Evolutionary conservation across 306 rosid species (phyloP).

Genomic region (Psophocarpus tetragonolobus): DNA sequence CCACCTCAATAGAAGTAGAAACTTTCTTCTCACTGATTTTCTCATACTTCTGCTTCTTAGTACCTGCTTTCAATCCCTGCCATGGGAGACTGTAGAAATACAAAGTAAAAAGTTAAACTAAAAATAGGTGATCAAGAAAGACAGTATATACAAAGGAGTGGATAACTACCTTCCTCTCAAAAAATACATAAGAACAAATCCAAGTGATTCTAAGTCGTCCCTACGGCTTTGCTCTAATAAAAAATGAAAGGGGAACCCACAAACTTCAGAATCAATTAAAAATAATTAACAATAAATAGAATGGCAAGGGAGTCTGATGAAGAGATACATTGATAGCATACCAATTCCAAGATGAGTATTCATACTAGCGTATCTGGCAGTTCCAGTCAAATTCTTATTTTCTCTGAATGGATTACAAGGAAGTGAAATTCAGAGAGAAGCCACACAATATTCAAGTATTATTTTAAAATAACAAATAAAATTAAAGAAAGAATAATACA

Average conservation of each 20-base stretch:
- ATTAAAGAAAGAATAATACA: slow-evolving; percentile 5
- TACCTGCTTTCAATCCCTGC: slow-evolving; percentile 99
- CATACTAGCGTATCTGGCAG: slow-evolving; percentile 99
- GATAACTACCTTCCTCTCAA: slow-evolving; percentile 82
- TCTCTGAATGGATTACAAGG: slow-evolving; percentile 61
- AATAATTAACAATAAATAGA: slow-evolving; percentile 17
- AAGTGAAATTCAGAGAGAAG: slow-evolving; percentile 31
- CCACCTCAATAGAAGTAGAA: slow-evolving; percentile 89
- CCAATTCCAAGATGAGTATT: slow-evolving; percentile 98
- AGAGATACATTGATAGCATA: slow-evolving; percentile 37
- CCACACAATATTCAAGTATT: background rate
- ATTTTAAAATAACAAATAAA: background rate
- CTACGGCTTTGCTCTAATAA: slow-evolving; percentile 92
- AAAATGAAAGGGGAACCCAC: slow-evolving; percentile 29
- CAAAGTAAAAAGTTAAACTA: slow-evolving; percentile 34
- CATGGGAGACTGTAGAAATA: slow-evolving; percentile 80
- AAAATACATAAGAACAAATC: slow-evolving; percentile 91
- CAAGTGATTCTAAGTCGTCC: slow-evolving; percentile 98
- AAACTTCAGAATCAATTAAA: slow-evolving; percentile 34
- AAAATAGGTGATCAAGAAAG: slow-evolving; percentile 1
- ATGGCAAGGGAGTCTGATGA: slow-evolving; percentile 22
- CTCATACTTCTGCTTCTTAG: slow-evolving; percentile 94
- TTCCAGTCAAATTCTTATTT: slow-evolving; percentile 95
- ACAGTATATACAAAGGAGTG: slow-evolving; percentile 11
- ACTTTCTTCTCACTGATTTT: slow-evolving; percentile 97